Evolutionary conservation across 75 land plant species (phyloP).

Genomic region (Sequoia sempervirens): DNA sequence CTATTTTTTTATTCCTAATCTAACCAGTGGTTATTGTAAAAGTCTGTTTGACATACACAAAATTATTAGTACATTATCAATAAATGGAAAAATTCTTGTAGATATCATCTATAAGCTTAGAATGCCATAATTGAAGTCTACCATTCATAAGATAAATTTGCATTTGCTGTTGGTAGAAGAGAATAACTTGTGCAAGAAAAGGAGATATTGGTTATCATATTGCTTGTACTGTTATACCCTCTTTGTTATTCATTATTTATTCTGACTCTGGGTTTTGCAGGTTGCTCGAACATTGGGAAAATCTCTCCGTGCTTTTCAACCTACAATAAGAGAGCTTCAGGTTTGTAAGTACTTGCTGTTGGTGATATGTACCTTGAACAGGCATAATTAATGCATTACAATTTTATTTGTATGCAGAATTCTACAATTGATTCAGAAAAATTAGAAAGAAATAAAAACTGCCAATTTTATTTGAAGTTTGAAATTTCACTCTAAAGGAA

Average conservation of each 20-base stretch:
- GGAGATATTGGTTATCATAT: background rate
- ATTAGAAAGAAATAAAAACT: background rate
- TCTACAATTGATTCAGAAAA: background rate
- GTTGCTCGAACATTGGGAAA: slow-evolving; percentile 92
- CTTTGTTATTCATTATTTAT: slow-evolving; percentile 1
- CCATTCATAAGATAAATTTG: background rate
- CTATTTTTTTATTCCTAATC: background rate
- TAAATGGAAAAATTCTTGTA: background rate
- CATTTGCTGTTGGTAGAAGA: background rate
- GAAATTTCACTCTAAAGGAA: background rate
- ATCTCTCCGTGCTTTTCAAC: slow-evolving; percentile 91
- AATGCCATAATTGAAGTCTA: background rate
- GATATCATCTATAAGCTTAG: background rate
- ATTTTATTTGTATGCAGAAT: background rate
- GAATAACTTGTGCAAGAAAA: background rate
- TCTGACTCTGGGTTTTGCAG: slow-evolving; percentile 31
- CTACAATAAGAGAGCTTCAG: slow-evolving; percentile 96
- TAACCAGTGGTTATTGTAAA: background rate
- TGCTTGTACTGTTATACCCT: background rate
- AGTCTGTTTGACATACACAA: background rate
- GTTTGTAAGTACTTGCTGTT: slow-evolving; percentile 18
- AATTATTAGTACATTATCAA: background rate
- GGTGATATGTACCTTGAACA: background rate
- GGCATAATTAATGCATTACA: background rate
- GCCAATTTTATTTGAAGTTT: background rate